Evolutionary conservation across 441 rosid genomes (phyloP), one percentile per base, ranked within the genome.

Genomic region (Adansonia rubrostipa): DNA sequence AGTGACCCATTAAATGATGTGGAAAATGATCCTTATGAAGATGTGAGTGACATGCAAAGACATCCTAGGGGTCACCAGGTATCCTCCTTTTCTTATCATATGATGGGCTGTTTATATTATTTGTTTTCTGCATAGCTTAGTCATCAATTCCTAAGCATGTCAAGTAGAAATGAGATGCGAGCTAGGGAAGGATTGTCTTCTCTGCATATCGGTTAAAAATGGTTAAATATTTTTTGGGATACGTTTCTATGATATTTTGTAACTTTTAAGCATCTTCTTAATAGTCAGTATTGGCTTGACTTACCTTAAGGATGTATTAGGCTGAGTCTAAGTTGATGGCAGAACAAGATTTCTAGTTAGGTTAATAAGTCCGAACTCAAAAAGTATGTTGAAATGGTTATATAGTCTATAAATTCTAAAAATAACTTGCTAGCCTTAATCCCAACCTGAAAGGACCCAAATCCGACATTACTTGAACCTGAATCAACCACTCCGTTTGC

Each of bases 1-100:
- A 89, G 97, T 85, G 99, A 91, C 82, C 98, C 97, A 51, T 81
- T 97, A 78, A 89, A 88, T 82, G 97, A 93, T 79, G 78, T 81
- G 83, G 99, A 97, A 78, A 92, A 85, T 71, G 98, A 92, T 77
- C 97, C 95, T 70, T 92, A 89, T 73, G 99, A 95, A 86, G 97
- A 97, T 71, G 95, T 95, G 56, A 86, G 77, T 62, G 97, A 95
- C 84, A 75, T 75, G 53, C 95, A 85, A 67, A 84, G 80, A 74
- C 91, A 87, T 64, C 66, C 80, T 69, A 87, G 88, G 84, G 90
- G 88, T 68, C 92, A 89, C 85, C 96, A 95, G 96, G 99, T 95
- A 91, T 64, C 44, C 73, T 20, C 61, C 28, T 42, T 61, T 72
- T 56, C 2, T 42, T 72, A 13, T 50, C 75, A 33, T 17, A 6